phyloP scores from a whole-genome alignment of 768 basidiomycete genomes.

The Psilocybe sp. region DNA sequence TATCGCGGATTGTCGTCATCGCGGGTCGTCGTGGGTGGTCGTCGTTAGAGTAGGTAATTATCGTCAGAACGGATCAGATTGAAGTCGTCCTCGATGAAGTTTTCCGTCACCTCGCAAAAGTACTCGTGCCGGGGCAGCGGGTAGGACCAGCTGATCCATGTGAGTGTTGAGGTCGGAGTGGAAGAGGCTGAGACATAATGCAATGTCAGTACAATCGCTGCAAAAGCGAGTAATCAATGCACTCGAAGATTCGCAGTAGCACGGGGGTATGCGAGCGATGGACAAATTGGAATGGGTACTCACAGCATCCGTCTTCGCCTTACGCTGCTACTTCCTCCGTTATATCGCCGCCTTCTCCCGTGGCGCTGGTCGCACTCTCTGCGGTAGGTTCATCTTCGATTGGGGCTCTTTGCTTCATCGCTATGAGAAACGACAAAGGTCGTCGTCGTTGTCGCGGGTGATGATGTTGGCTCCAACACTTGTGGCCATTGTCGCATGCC shows the following conservation, averaged over 20 bases:
- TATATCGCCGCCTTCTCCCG: conserved; percentile 66
- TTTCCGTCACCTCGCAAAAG: conserved; percentile 96
- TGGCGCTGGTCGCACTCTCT: conserved; percentile 59
- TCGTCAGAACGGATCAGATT: too few species aligned
- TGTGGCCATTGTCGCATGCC: too few species aligned
- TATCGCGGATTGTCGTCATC: too few species aligned
- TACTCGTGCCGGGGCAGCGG: conserved; percentile 95
- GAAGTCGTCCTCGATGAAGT: conserved; percentile 99
- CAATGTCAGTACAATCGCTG: conserved; percentile 17
- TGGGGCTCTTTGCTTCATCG: conserved; percentile 34
- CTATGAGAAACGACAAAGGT: conserved; percentile 23
- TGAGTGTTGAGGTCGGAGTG: conserved; percentile 86
- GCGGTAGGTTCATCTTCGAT: conserved; percentile 54
- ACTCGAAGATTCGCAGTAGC: conserved; percentile 7
- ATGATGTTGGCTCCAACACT: too few species aligned
- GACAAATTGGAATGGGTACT: conserved; percentile 34
- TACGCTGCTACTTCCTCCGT: conserved; percentile 83
- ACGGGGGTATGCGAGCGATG: conserved; percentile 12
- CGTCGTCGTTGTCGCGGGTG: too few species aligned
- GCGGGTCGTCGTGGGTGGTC: too few species aligned
- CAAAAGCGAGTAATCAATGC: conserved; percentile 6
- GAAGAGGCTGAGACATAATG: conserved; percentile 65
- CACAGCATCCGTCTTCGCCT: conserved; percentile 71
- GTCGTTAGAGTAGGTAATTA: too few species aligned
- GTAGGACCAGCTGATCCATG: conserved; percentile 97